Conservation (phyloP, 352 stramenopile genomes). For the Phytopythium sindhum region DNA sequence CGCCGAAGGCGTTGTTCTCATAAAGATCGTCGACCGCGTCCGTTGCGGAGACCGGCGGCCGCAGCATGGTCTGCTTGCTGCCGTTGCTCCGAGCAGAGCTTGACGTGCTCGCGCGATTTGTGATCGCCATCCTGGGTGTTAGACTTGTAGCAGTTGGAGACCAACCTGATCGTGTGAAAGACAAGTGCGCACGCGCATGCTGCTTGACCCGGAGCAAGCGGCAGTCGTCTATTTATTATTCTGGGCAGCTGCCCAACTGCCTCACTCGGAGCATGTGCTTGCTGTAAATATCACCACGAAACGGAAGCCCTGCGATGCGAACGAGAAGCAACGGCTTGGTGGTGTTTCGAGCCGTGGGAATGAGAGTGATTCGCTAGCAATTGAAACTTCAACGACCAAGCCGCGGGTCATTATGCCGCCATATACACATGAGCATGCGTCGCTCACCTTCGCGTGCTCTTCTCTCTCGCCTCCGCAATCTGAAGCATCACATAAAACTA, state of each 20-base stretch:
- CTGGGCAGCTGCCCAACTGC: neutral
- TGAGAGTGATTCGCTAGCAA: too few relatives aligned
- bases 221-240: neutral
- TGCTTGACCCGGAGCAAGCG: neutral
- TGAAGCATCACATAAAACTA: too few relatives aligned
- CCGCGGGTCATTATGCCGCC: too few relatives aligned
- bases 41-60: conserved; percentile 19
- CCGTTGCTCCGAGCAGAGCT: neutral
- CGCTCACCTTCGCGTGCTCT: too few relatives aligned
- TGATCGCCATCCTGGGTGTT: conserved; percentile 1
- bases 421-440: too few relatives aligned
- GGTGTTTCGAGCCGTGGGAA: neutral
- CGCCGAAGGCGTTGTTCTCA: conserved; percentile 69
- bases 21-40: conserved; percentile 76
- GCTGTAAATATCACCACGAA: neutral
- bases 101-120: neutral
- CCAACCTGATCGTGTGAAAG: neutral
- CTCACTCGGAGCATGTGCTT: neutral
- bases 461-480: too few relatives aligned
- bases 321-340: neutral
- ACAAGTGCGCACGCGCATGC: neutral
- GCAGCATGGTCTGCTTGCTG: conserved; percentile 20
- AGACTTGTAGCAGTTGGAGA: too few relatives aligned
- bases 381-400: too few relatives aligned
- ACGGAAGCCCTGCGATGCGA: neutral